Evolutionary conservation across 768 basidiomycete genomes (phyloP).

Genomic region (Mycena venus): DNA sequence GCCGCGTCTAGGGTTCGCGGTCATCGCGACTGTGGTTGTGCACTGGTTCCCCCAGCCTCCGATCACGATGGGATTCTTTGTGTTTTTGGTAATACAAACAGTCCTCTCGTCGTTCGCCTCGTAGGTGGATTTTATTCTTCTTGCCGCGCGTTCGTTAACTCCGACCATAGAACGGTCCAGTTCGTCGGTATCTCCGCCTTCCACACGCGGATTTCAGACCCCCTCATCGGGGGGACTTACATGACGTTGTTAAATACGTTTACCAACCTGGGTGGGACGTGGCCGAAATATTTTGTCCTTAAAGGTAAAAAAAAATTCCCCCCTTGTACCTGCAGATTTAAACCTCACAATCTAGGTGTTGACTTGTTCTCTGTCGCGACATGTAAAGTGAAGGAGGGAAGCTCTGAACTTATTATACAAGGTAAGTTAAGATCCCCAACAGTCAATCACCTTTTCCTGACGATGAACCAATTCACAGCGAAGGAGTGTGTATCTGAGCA

Average conservation of each 20-base stretch:
- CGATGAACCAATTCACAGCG: conserved; percentile 61
- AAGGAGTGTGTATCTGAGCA: conserved; percentile 94
- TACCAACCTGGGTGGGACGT: conserved; percentile 96
- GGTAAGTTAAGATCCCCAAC: conserved; percentile 51
- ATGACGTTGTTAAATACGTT: conserved; percentile 99
- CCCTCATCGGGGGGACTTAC: conserved; percentile 97
- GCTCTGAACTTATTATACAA: conserved; percentile 64
- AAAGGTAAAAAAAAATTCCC: conserved; percentile 65
- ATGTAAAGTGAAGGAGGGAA: conserved; percentile 78
- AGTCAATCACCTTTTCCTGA: conserved; percentile 2
- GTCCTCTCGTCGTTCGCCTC: conserved; percentile 87
- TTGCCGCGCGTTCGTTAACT: background rate
- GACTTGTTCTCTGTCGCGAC: conserved; percentile 90
- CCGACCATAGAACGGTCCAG: conserved; percentile 84
- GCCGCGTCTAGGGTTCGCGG: conserved; percentile 83
- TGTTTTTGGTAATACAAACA: conserved; percentile 84
- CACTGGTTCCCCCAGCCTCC: conserved; percentile 87
- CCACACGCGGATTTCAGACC: conserved; percentile 96
- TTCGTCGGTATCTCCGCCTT: conserved; percentile 99
- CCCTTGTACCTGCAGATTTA: background rate
- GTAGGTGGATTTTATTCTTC: conserved; percentile 60
- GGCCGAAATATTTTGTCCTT: conserved; percentile 97
- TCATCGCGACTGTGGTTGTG: conserved; percentile 82
- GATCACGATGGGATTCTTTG: conserved; percentile 82
- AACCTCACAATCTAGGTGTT: conserved; percentile 67